A percentile compares a stretch with the other conserved stretches of the same genome.
Evolutionary conservation across 768 basidiomycete species (phyloP).

Genomic region (Kwoniella mangroviensis): DNA sequence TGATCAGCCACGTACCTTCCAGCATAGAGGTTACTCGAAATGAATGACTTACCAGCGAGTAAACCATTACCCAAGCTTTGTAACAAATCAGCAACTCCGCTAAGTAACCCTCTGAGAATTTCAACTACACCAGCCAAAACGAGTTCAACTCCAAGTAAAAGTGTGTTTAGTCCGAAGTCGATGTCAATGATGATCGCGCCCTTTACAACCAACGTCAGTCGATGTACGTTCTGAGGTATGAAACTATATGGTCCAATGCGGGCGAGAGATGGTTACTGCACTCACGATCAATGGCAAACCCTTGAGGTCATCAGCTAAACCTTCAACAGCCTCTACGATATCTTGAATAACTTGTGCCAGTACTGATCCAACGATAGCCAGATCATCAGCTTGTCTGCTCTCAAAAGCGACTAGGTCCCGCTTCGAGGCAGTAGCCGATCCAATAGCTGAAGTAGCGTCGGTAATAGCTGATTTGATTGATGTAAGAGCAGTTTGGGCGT

Average conservation of each 20-base stretch:
- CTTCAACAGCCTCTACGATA: conserved; percentile 23
- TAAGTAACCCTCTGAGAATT: conserved; percentile 21
- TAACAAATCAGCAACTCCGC: conserved; percentile 21
- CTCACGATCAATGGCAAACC: conserved; percentile 20
- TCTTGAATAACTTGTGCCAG: conserved; percentile 20
- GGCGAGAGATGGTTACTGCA: not conserved
- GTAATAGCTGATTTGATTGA: conserved; percentile 19
- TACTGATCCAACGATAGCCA: conserved; percentile 15
- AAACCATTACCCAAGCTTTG: conserved; percentile 25
- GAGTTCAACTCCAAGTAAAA: conserved; percentile 29
- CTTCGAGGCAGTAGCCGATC: not conserved
- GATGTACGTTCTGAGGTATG: not conserved
- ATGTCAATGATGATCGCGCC: conserved; percentile 27
- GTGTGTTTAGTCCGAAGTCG: conserved; percentile 24
- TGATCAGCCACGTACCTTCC: not conserved
- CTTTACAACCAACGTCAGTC: conserved; percentile 6
- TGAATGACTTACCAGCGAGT: conserved; percentile 24
- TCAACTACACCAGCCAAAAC: conserved; percentile 27
- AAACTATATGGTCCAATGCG: not conserved
- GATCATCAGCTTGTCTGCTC: conserved; percentile 11
- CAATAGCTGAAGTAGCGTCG: conserved; percentile 7
- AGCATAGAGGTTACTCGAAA: not conserved
- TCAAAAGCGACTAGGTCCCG: not conserved
- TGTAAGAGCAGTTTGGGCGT: conserved; percentile 10
- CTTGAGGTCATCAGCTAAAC: conserved; percentile 17